A percentile compares a stretch with the other conserved stretches of the same genome.
Evolutionary conservation across 345 rosid genomes (phyloP).

Genomic region (Salix arbutifolia): DNA sequence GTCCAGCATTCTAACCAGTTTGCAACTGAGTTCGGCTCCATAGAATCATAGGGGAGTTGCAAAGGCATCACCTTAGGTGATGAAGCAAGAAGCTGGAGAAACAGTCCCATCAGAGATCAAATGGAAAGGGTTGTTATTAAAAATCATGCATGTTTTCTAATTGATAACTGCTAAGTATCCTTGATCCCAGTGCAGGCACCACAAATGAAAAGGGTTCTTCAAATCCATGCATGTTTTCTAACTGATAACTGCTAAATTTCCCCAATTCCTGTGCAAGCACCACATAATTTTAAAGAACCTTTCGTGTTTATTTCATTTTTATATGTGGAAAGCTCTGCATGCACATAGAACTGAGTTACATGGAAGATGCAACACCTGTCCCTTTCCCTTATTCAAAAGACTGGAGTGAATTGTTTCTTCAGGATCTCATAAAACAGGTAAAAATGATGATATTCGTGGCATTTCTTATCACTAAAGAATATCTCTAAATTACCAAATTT

Average conservation of each 20-base stretch:
- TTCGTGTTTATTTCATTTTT: neutral
- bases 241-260: slow-evolving; percentile 1
- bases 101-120: slow-evolving; percentile 19
- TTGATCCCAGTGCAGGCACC: neutral
- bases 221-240: neutral
- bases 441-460: neutral
- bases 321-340: neutral
- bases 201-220: neutral
- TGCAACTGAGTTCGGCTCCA: slow-evolving; percentile 55
- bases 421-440: neutral
- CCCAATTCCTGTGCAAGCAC: neutral
- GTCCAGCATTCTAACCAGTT: slow-evolving; percentile 90
- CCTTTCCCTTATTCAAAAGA: neutral
- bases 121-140: neutral
- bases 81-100: slow-evolving; percentile 67
- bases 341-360: neutral
- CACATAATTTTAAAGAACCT: neutral
- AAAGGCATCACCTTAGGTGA: slow-evolving; percentile 64
- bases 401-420: neutral
- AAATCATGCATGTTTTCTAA: neutral
- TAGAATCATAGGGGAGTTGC: slow-evolving; percentile 44
- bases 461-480: neutral
- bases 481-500: neutral
- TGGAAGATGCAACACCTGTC: neutral
- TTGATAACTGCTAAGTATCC: slow-evolving; percentile 1